Conservation (phyloP, 352 stramenopile species). For the Phytophthora aleatoria region DNA sequence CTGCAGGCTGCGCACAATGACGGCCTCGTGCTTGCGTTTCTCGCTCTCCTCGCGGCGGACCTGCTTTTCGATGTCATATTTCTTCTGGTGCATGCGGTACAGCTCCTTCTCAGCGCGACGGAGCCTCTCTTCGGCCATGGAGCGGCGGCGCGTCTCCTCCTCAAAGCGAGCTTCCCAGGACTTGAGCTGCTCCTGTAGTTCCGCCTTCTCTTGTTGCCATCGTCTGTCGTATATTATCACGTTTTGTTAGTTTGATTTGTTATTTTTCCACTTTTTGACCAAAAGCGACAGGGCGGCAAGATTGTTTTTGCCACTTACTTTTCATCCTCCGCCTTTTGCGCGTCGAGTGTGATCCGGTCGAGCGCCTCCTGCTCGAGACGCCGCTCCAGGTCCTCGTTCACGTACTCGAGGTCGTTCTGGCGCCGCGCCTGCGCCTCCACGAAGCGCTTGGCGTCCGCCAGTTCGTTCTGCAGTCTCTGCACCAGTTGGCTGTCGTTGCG, state of each 20-base stretch:
- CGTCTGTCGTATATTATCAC: constrained; percentile 39
- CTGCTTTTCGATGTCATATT: constrained; percentile 89
- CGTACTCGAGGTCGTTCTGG: constrained; percentile 88
- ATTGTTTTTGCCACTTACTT: constrained; percentile 46
- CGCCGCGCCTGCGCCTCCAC: constrained; percentile 79
- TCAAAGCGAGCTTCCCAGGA: constrained; percentile 81
- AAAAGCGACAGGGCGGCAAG: constrained; percentile 11
- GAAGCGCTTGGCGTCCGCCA: constrained; percentile 85
- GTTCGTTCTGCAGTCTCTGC: constrained; percentile 83
- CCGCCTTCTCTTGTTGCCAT: constrained; percentile 68
- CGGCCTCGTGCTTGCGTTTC: constrained; percentile 84
- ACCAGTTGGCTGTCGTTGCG: constrained; percentile 85
- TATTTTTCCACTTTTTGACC: constrained; percentile 1
- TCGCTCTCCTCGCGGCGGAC: constrained; percentile 85
- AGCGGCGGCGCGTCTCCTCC: constrained; percentile 71
- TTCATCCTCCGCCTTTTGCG: constrained; percentile 84
- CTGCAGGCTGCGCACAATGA: constrained; percentile 84
- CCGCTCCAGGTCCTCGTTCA: constrained; percentile 87
- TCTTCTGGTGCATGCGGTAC: constrained; percentile 91
- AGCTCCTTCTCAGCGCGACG: constrained; percentile 86
- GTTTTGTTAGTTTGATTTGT: constrained; percentile 4
- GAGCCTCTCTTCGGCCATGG: constrained; percentile 78
- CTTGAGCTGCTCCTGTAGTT: constrained; percentile 63
- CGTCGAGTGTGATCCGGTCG: constrained; percentile 83
- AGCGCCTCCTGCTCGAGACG: constrained; percentile 83